phyloP scores from a whole-genome alignment of 306 rosid species.

The Rosa chinensis region DNA sequence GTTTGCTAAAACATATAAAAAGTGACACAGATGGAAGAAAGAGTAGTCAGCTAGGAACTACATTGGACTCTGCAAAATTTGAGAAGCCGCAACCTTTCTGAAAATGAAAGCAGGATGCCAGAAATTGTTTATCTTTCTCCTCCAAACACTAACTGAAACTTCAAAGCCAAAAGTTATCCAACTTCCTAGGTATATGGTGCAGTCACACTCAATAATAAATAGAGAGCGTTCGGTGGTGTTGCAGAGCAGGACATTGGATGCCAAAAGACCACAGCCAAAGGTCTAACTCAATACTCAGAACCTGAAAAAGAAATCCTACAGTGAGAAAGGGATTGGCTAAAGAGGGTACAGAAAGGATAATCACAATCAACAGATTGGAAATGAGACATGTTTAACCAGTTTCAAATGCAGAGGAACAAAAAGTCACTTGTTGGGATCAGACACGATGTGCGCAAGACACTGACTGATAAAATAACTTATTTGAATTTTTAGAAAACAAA shows the following conservation, averaged over 20 bases:
- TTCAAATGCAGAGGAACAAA: slow-evolving; percentile 8
- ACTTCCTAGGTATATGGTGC: slow-evolving; percentile 21
- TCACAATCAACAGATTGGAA: background rate
- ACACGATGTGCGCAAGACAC: background rate
- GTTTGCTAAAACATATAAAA: background rate
- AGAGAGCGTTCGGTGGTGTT: slow-evolving; percentile 91
- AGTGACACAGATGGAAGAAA: background rate
- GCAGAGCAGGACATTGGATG: slow-evolving; percentile 61
- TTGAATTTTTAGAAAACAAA: background rate
- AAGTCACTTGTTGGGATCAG: background rate
- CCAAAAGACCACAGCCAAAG: slow-evolving; percentile 99
- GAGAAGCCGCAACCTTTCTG: background rate
- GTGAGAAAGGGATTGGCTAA: background rate
- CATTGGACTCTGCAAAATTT: background rate
- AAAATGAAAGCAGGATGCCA: background rate
- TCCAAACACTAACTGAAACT: slow-evolving; percentile 28
- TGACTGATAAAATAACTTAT: background rate
- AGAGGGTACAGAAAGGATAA: background rate
- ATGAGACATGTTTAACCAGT: background rate
- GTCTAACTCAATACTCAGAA: slow-evolving; percentile 95
- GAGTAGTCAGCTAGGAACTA: background rate
- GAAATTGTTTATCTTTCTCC: background rate
- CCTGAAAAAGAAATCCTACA: slow-evolving; percentile 48
- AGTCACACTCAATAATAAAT: slow-evolving; percentile 60
- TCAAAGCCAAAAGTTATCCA: slow-evolving; percentile 17